Percentiles rank a stretch among this genome's conserved stretches.
These are phyloP conservation scores for Sporothrix luriei DNA, from an alignment of 2,329 filamentous ascomycete species.

Conservation along the genomic window DNA sequence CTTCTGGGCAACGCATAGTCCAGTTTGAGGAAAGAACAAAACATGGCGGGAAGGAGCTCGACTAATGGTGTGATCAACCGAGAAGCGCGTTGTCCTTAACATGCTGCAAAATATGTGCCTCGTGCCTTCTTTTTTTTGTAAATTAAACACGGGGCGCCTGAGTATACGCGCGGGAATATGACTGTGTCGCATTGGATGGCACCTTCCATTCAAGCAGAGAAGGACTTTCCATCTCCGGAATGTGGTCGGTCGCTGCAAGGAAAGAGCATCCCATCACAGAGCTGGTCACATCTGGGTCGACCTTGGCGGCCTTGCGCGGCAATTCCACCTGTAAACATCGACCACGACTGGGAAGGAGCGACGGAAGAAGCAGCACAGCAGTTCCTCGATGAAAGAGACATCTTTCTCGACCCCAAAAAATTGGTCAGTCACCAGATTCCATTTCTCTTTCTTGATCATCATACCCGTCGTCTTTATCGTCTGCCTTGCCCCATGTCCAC, in stretches of 20 bases:
- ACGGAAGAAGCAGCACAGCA: not conserved
- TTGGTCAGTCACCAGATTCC: no score
- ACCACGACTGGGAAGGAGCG: conserved; percentile 8
- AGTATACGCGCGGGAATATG: no score
- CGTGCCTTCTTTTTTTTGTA: no score
- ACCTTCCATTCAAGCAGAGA: not conserved
- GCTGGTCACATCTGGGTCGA: not conserved
- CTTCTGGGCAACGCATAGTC: no score
- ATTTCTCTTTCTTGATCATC: not conserved
- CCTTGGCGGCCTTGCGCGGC: conserved; percentile 17
- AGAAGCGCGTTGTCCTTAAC: no score
- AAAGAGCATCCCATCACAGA: conserved; percentile 18
- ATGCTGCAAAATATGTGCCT: no score
- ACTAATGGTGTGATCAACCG: no score
- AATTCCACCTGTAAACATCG: conserved; percentile 16
- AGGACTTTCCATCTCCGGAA: not conserved
- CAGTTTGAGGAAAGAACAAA: no score
- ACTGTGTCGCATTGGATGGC: no score
- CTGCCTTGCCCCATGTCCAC: not conserved
- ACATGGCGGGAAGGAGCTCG: no score
- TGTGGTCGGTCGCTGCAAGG: conserved; percentile 13
- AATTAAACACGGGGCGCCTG: no score
- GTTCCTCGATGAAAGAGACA: not conserved
- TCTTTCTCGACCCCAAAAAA: not conserved
- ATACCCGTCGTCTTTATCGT: not conserved